Evolutionary conservation across 228 moss, liverwort and hornwort genomes (phyloP), one percentile per base, ranked within the genome.

Genomic region (Sphagnum magellanicum): DNA sequence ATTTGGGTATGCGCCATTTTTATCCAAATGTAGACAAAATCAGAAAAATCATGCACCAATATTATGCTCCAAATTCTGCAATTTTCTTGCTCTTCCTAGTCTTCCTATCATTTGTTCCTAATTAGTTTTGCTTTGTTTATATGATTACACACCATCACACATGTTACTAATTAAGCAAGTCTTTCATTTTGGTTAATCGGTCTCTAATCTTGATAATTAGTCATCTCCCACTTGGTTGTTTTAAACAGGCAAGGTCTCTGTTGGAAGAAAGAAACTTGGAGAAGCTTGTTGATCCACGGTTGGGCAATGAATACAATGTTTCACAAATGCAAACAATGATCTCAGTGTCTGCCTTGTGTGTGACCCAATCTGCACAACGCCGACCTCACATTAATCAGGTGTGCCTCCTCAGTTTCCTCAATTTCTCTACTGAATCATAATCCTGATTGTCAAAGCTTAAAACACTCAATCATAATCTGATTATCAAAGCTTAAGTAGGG

Each of bases 331-430:
- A 86, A 52, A 83, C 84, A 66, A 74, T 90, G 76, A 79, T 98
- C 71, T 81, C 90, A 50, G 87, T 92, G 17, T 92, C 98, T 59
- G 90, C 90, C 60, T 73, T 98, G 58, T 92, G 98, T 74, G 85
- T 88, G 53, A 80, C 89, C 62, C 92, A 98, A 74, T 94, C 94
- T 68, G 75, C 92, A 60, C 90, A 94, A 57, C 83, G 90, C 85
- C 84, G 98, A 74, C 92, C 98, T 10, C 87, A 82, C 73, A 92
- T 94, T 89, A 89, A 86, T 77, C 89, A 80, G 89, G 86, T 86
- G 62, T 55, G 8, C 4, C 1, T 12, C 12, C 55, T 55, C 55
- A 55, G 12, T 55, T 55, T 12, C 55, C 55, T 55, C 4, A 12
- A 55, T 8, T 12, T 8, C 8, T 8, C 55, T 55, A 55, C 55